Percentiles rank a stretch among this genome's conserved stretches.
Evolutionary conservation across 2,329 filamentous ascomycete genomes (phyloP).

Genomic region (Lasiodiplodia theobromae): DNA sequence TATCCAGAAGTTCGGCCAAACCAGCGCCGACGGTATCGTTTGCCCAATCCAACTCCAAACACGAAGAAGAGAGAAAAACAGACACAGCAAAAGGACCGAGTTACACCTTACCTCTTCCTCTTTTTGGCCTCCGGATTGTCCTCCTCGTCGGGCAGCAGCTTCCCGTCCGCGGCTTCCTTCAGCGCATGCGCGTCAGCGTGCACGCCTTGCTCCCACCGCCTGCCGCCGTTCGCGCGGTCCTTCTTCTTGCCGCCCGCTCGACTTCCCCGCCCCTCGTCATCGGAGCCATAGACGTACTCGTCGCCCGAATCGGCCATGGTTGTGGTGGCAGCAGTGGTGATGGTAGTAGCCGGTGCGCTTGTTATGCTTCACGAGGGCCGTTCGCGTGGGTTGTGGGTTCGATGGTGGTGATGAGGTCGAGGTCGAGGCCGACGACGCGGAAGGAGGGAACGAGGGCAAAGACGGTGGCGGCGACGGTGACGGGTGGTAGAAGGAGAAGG

Average conservation of each 20-base stretch:
- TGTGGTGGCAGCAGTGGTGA: slow-evolving; percentile 19
- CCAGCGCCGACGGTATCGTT: not conserved
- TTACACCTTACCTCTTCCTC: slow-evolving; percentile 66
- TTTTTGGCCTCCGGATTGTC: slow-evolving; percentile 82
- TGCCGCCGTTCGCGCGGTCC: slow-evolving; percentile 33
- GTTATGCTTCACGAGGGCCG: not conserved
- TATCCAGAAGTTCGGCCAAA: not conserved
- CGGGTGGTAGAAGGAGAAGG: not conserved
- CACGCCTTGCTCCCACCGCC: slow-evolving; percentile 31
- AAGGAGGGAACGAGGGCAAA: not conserved
- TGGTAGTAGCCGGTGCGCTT: not conserved
- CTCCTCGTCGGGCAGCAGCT: slow-evolving; percentile 74
- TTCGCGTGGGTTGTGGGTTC: not conserved
- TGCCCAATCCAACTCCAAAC: not conserved
- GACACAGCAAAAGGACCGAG: not conserved
- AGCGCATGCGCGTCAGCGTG: slow-evolving; percentile 36
- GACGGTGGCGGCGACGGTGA: slow-evolving; percentile 5
- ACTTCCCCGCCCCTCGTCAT: slow-evolving; percentile 62
- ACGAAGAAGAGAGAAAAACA: not conserved
- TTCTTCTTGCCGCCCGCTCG: slow-evolving; percentile 36
- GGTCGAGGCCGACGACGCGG: not conserved
- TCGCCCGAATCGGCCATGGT: slow-evolving; percentile 76
- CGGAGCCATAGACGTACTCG: slow-evolving; percentile 70
- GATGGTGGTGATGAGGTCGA: not conserved
- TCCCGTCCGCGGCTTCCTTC: slow-evolving; percentile 63